phyloP scores from a whole-genome alignment of 2,329 filamentous ascomycete species.

The Monilinia polystroma region DNA sequence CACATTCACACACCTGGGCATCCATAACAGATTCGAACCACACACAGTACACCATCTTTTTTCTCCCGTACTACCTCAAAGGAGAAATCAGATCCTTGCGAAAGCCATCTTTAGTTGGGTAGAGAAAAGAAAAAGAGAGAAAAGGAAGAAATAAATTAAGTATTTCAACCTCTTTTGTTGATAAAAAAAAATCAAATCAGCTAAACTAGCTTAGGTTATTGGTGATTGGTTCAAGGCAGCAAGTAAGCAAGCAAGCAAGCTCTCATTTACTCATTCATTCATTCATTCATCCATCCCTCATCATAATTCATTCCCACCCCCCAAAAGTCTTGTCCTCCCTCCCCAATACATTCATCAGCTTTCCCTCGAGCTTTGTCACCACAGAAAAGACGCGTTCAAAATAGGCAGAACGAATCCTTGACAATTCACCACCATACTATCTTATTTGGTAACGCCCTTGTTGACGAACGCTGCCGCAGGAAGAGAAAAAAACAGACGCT shows the following conservation, averaged over 20 bases:
- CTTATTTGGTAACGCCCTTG: constrained; percentile 20
- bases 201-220: neutral
- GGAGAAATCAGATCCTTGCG: too few species aligned
- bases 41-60: neutral
- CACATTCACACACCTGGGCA: neutral
- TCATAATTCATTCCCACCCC: too few species aligned
- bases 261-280: neutral
- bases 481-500: constrained; percentile 22
- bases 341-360: constrained; percentile 21
- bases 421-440: neutral
- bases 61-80: constrained; percentile 13
- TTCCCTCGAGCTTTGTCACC: constrained; percentile 15
- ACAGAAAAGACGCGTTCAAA: constrained; percentile 20
- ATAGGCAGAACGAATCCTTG: constrained; percentile 22
- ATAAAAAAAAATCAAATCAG: neutral
- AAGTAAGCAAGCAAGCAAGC: constrained; percentile 14
- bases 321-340: constrained; percentile 12
- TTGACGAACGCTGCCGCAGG: constrained; percentile 24
- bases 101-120: too few species aligned
- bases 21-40: constrained; percentile 16
- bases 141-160: neutral
- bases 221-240: neutral
- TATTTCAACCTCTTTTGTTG: constrained; percentile 1
- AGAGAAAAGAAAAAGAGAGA: neutral
- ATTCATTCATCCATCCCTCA: neutral